These are phyloP conservation scores for Penicillium palitans DNA, from an alignment of 2,329 filamentous ascomycete genomes.

Conservation along the genomic window DNA sequence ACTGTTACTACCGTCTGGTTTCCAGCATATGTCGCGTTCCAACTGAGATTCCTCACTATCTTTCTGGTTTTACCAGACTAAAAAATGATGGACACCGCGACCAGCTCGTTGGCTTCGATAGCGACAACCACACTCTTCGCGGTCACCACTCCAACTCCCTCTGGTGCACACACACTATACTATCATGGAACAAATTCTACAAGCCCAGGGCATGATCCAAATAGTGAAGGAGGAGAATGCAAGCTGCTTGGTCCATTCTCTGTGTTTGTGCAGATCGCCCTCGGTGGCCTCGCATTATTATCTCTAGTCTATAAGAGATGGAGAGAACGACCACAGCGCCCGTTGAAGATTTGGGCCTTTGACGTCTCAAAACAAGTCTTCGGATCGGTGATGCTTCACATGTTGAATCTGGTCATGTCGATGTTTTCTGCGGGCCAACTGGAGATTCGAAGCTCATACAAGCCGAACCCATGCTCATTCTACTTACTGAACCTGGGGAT, in stretches of 20 bases:
- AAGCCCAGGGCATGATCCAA: slow-evolving; percentile 30
- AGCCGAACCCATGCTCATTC: slow-evolving; percentile 93
- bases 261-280: slow-evolving; percentile 80
- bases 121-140: slow-evolving; percentile 17
- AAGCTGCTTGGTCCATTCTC: slow-evolving; percentile 87
- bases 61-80: neutral
- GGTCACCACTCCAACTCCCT: slow-evolving; percentile 19
- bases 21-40: neutral
- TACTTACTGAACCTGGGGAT: slow-evolving; percentile 93
- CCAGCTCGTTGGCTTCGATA: slow-evolving; percentile 17
- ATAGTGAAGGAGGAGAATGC: slow-evolving; percentile 70
- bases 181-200: slow-evolving; percentile 19
- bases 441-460: slow-evolving; percentile 52
- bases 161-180: slow-evolving; percentile 21
- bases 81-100: slow-evolving; percentile 9
- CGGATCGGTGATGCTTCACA: slow-evolving; percentile 84
- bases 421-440: slow-evolving; percentile 90
- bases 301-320: slow-evolving; percentile 92
- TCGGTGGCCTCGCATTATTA: slow-evolving; percentile 78
- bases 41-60: neutral
- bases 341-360: slow-evolving; percentile 96
- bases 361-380: slow-evolving; percentile 97
- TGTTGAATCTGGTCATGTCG: slow-evolving; percentile 93
- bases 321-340: slow-evolving; percentile 86
- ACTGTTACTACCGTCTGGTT: neutral